Conservation (phyloP, 2,329 filamentous ascomycete genomes). For the Tolypocladium ovalisporum region DNA sequence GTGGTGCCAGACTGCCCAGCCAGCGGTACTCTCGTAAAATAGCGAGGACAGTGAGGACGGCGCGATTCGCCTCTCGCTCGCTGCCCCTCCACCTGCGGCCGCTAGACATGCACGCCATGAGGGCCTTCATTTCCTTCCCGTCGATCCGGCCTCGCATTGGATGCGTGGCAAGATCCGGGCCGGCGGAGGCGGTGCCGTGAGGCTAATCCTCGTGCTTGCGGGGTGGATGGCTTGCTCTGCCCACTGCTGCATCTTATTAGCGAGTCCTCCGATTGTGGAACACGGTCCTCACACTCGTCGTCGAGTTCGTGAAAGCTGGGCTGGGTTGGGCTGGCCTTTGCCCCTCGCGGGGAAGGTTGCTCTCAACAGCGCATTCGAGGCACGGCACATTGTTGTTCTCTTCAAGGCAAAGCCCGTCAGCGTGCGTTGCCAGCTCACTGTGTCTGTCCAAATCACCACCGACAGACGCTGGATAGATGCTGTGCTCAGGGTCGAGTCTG, state of each 20-base stretch:
- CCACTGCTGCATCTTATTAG: too few species aligned
- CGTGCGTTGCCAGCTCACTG: not conserved
- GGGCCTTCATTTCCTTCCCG: slow-evolving; percentile 4
- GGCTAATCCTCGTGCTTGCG: not conserved
- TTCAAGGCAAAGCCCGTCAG: not conserved
- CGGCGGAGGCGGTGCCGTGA: not conserved
- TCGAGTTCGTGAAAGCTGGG: not conserved
- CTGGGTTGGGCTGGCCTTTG: not conserved
- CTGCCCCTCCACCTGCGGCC: not conserved
- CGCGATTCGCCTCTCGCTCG: not conserved
- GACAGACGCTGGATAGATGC: not conserved
- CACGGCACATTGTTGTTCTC: not conserved
- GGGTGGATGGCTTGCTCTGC: not conserved
- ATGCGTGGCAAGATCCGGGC: not conserved
- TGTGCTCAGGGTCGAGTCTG: not conserved
- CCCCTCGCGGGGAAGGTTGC: not conserved
- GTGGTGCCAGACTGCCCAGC: not conserved
- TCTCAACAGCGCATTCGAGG: not conserved
- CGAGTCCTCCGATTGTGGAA: too few species aligned
- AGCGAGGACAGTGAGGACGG: not conserved
- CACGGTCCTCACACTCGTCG: not conserved
- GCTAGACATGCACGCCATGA: slow-evolving; percentile 4
- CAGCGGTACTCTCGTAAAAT: not conserved
- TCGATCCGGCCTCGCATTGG: slow-evolving; percentile 4
- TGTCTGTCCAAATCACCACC: not conserved